phyloP scores from a whole-genome alignment of 352 stramenopile genomes.

The Phytophthora macrochlamydospora region DNA sequence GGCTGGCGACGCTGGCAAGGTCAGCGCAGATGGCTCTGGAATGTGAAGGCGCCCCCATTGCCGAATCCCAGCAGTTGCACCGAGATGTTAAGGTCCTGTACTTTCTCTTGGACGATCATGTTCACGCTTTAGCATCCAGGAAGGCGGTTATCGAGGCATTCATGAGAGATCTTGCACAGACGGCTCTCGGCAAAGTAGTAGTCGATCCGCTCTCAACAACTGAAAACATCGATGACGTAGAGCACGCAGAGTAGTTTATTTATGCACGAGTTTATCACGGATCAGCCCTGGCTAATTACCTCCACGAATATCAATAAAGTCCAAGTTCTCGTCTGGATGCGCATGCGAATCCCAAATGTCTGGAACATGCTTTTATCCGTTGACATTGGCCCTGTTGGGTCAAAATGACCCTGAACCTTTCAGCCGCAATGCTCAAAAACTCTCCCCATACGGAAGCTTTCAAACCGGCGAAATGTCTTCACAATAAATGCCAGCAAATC shows the following conservation, averaged over 20 bases:
- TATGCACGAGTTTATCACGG: neutral
- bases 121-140: neutral
- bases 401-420: slow-evolving; percentile 13
- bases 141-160: slow-evolving; percentile 5
- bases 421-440: slow-evolving; percentile 22
- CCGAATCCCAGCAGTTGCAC: neutral
- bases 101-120: slow-evolving; percentile 6
- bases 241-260: slow-evolving; percentile 2
- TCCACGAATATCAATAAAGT: neutral
- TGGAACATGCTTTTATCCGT: neutral
- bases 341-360: neutral
- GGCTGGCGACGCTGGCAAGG: neutral
- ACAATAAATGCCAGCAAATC: slow-evolving; percentile 8
- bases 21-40: slow-evolving; percentile 11
- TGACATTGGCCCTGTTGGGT: slow-evolving; percentile 12
- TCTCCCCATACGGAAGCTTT: slow-evolving; percentile 8
- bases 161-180: neutral
- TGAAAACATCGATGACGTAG: neutral
- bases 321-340: neutral
- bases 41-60: slow-evolving; percentile 8
- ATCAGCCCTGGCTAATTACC: neutral
- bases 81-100: neutral
- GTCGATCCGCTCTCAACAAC: neutral
- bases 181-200: neutral
- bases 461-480: slow-evolving; percentile 14